phyloP scores from a whole-genome alignment of 257 asterid genomes.

The Nicotiana attenuata region DNA sequence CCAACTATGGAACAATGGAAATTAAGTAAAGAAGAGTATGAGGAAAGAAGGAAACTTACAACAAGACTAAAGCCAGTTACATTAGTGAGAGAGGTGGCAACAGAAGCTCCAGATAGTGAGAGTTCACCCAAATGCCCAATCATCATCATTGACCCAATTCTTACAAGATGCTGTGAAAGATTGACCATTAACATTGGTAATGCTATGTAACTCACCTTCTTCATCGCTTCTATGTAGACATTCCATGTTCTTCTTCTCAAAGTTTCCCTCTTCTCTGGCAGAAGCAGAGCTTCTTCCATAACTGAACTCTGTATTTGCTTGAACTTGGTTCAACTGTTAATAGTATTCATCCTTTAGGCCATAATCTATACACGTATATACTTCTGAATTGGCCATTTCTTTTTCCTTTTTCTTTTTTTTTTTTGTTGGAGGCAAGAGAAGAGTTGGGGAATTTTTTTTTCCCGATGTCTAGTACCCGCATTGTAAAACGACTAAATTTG shows the following conservation, averaged over 20 bases:
- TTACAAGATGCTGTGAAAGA: constrained; percentile 26
- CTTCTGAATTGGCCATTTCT: neutral
- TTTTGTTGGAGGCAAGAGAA: neutral
- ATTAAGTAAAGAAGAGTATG: neutral
- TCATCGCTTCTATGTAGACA: constrained; percentile 13
- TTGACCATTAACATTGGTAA: constrained; percentile 33
- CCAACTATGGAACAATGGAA: neutral
- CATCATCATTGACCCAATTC: constrained; percentile 37
- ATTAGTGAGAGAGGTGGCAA: constrained; percentile 36
- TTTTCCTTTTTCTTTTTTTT: no score
- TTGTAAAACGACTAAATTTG: no score
- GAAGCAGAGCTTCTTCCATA: constrained; percentile 18
- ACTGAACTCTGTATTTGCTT: neutral
- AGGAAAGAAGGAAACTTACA: constrained; percentile 14
- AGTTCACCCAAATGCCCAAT: constrained; percentile 37
- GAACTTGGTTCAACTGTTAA: no score
- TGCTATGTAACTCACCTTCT: constrained; percentile 23
- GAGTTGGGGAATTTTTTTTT: no score
- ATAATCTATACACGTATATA: neutral
- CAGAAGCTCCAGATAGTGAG: constrained; percentile 31
- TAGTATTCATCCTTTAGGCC: no score
- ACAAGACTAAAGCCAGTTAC: constrained; percentile 42
- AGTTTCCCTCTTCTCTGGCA: neutral
- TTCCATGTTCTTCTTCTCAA: constrained; percentile 12
- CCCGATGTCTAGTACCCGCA: no score